Evolutionary conservation across 176 grass and related monocot genomes (phyloP).

Genomic region (Hyparrhenia diplandra): DNA sequence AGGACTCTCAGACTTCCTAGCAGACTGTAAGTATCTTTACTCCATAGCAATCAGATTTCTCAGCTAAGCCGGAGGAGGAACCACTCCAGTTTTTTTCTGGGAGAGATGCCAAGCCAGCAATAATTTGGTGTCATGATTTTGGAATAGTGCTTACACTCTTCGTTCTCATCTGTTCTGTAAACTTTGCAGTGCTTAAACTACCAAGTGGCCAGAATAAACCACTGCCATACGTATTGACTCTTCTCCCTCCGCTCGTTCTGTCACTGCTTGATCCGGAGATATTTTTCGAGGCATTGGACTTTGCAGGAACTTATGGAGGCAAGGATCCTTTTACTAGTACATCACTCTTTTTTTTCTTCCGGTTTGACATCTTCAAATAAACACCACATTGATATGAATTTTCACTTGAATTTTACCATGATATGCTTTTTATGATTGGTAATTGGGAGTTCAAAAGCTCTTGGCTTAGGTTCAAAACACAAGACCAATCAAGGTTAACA

Average conservation of each 20-base stretch:
- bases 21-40: constrained; percentile 67
- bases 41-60: constrained; percentile 10
- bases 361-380: not conserved
- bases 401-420: not conserved
- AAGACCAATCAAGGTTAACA: not conserved
- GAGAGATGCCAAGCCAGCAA: not conserved
- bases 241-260: constrained; percentile 71
- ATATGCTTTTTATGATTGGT: not conserved
- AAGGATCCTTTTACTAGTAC: constrained; percentile 20
- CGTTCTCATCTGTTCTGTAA: not conserved
- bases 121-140: not conserved
- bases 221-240: constrained; percentile 67
- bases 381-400: not conserved
- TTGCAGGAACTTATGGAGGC: constrained; percentile 99
- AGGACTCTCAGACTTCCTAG: constrained; percentile 83
- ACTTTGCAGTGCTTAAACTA: constrained; percentile 78
- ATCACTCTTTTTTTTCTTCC: not conserved
- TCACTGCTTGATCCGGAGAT: constrained; percentile 86
- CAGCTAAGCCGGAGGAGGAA: not conserved
- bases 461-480: not conserved
- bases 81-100: not conserved
- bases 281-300: constrained; percentile 99
- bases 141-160: not conserved
- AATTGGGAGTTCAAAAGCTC: not conserved
- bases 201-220: constrained; percentile 81